Percentiles rank a stretch among this genome's conserved stretches.
phyloP scores from a whole-genome alignment of 257 asterid genomes.

The Solanum sejunctum region DNA sequence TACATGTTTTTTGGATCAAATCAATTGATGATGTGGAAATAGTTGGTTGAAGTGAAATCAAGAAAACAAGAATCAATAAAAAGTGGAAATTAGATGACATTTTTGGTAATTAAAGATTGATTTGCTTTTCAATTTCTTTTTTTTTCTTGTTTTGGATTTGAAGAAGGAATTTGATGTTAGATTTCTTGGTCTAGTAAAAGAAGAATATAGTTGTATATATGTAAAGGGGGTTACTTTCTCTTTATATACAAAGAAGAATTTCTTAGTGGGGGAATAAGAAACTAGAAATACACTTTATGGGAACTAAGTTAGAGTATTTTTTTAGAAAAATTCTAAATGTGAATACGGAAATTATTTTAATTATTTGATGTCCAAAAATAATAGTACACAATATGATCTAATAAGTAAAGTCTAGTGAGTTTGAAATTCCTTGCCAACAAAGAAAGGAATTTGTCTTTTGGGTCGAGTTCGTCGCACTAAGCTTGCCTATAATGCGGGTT shows the following conservation, averaged over 20 bases:
- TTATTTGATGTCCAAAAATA: too few relatives aligned
- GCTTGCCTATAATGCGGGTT: too few relatives aligned
- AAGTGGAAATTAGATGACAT: constrained; percentile 12
- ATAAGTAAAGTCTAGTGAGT: too few relatives aligned
- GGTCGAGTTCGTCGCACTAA: too few relatives aligned
- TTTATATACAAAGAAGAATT: neutral
- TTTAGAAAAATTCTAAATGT: neutral
- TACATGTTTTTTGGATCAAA: constrained; percentile 62
- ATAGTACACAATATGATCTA: too few relatives aligned
- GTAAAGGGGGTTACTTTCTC: neutral
- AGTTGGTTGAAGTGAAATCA: constrained; percentile 10
- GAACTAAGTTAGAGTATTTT: too few relatives aligned
- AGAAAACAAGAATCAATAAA: constrained; percentile 9
- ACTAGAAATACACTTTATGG: neutral
- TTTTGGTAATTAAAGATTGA: neutral
- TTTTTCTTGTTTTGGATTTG: neutral
- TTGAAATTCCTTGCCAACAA: too few relatives aligned
- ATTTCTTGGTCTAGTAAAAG: neutral
- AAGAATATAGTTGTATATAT: neutral
- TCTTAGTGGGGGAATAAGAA: neutral
- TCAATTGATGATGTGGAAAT: constrained; percentile 4
- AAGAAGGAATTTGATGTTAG: neutral
- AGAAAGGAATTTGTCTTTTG: too few relatives aligned
- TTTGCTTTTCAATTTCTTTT: neutral
- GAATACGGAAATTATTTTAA: neutral